These are phyloP conservation scores for Trypanosoma brucei DNA, from an alignment of 208 protist genomes.

Conservation along the genomic window DNA sequence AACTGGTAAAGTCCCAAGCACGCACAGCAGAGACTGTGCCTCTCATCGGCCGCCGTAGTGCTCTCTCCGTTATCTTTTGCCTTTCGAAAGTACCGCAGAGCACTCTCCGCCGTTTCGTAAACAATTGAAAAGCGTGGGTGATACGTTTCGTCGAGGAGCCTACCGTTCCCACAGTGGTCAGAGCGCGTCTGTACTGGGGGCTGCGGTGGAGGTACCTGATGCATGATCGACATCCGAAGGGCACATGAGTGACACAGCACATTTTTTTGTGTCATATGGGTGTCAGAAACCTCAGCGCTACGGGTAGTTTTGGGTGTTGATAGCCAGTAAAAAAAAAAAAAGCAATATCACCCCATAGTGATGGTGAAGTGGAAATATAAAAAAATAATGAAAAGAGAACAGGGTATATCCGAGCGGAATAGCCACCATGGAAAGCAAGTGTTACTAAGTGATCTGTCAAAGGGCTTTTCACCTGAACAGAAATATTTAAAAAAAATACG, in stretches of 20 bases:
- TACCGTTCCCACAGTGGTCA: constrained; percentile 3
- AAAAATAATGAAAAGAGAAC: constrained; percentile 1
- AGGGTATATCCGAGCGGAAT: background rate
- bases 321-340: too few relatives aligned
- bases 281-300: too few relatives aligned
- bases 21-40: constrained; percentile 63
- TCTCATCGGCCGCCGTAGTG: constrained; percentile 21
- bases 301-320: too few relatives aligned
- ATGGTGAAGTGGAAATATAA: constrained; percentile 1
- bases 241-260: constrained; percentile 74
- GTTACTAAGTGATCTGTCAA: too few relatives aligned
- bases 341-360: background rate
- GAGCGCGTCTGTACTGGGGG: constrained; percentile 2
- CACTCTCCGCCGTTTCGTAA: constrained; percentile 60
- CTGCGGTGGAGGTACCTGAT: constrained; percentile 41
- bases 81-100: constrained; percentile 38
- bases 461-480: too few relatives aligned
- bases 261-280: constrained; percentile 24
- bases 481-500: too few relatives aligned
- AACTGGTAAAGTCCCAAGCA: constrained; percentile 87
- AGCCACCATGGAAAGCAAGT: background rate
- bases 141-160: constrained; percentile 44
- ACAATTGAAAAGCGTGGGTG: constrained; percentile 71
- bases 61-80: constrained; percentile 7
- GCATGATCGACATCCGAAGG: constrained; percentile 83